Evolutionary conservation across 2,329 filamentous ascomycete species (phyloP).

Genomic region (Trichoderma polysporum): DNA sequence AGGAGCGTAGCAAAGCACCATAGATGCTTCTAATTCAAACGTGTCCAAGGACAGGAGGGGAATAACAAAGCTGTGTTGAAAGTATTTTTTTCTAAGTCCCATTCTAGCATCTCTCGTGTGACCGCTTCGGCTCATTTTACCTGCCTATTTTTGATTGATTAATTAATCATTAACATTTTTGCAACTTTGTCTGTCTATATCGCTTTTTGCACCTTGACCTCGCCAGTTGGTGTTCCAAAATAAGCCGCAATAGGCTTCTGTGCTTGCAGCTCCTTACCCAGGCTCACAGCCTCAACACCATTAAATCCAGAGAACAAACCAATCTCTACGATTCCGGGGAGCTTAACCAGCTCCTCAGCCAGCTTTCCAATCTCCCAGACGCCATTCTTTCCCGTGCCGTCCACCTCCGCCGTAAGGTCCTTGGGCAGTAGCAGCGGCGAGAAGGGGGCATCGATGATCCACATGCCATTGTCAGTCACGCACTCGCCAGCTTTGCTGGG

Average conservation of each 20-base stretch:
- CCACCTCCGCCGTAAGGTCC: conserved; percentile 51
- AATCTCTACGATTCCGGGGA: conserved; percentile 87
- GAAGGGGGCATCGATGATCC: conserved; percentile 93
- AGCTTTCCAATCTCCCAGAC: conserved; percentile 79
- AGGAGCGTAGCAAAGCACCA: not conserved
- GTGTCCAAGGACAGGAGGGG: not conserved
- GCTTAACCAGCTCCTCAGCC: conserved; percentile 70
- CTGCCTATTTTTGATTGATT: not conserved
- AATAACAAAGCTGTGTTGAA: not conserved
- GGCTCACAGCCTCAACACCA: conserved; percentile 60
- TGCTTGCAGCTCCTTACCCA: conserved; percentile 63
- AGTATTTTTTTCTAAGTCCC: not conserved
- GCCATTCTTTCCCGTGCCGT: conserved; percentile 52
- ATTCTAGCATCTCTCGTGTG: not conserved
- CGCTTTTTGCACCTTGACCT: conserved; percentile 44
- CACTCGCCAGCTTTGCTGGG: conserved; percentile 80
- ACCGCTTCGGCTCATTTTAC: not conserved
- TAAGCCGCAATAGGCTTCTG: conserved; percentile 94
- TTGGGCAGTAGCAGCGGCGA: conserved; percentile 63
- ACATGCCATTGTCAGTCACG: conserved; percentile 58
- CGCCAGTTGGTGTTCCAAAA: conserved; percentile 83
- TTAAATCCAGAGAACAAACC: conserved; percentile 85
- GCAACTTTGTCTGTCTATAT: not conserved
- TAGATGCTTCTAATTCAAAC: not conserved
- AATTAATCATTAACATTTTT: not conserved